phyloP scores from a whole-genome alignment of 768 basidiomycete species.

The Phanerodontia chrysosporium region DNA sequence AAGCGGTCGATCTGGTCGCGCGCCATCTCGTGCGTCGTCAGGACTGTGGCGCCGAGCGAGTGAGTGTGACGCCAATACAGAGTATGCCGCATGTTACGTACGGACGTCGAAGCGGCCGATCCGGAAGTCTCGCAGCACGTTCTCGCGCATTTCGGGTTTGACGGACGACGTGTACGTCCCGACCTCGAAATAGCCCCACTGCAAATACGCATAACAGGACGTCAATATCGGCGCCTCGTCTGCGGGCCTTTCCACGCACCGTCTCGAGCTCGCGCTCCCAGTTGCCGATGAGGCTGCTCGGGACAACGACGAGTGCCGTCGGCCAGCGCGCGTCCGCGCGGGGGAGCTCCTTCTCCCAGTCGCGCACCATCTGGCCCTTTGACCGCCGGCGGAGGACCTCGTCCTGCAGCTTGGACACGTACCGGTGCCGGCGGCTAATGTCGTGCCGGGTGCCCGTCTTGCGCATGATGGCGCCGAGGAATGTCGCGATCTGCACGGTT shows the following conservation, averaged over 20 bases:
- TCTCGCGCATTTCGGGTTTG: constrained; percentile 43
- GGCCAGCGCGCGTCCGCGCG: constrained; percentile 71
- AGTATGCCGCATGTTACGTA: too few species aligned
- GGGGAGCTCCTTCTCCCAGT: background rate
- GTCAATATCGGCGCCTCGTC: too few species aligned
- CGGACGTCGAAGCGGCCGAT: constrained; percentile 82
- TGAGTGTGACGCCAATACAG: too few species aligned
- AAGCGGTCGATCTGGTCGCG: constrained; percentile 67
- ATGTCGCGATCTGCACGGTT: constrained; percentile 90
- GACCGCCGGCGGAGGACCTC: constrained; percentile 49
- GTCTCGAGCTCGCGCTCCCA: constrained; percentile 89
- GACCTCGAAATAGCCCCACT: constrained; percentile 97
- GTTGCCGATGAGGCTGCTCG: constrained; percentile 77
- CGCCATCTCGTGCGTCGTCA: constrained; percentile 78
- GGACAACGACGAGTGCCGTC: constrained; percentile 85
- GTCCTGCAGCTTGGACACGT: constrained; percentile 68
- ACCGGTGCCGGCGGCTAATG: constrained; percentile 53
- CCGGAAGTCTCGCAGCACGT: constrained; percentile 66
- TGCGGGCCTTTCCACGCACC: constrained; percentile 43
- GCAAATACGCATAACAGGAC: too few species aligned
- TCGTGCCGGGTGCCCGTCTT: constrained; percentile 69
- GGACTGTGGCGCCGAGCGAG: too few species aligned
- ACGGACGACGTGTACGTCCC: constrained; percentile 56
- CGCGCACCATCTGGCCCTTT: constrained; percentile 15
- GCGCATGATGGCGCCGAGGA: constrained; percentile 88